A percentile compares a stretch with the other conserved stretches of the same genome.
Conservation (phyloP, 2,329 filamentous ascomycete species). For the Fusarium virguliforme region DNA sequence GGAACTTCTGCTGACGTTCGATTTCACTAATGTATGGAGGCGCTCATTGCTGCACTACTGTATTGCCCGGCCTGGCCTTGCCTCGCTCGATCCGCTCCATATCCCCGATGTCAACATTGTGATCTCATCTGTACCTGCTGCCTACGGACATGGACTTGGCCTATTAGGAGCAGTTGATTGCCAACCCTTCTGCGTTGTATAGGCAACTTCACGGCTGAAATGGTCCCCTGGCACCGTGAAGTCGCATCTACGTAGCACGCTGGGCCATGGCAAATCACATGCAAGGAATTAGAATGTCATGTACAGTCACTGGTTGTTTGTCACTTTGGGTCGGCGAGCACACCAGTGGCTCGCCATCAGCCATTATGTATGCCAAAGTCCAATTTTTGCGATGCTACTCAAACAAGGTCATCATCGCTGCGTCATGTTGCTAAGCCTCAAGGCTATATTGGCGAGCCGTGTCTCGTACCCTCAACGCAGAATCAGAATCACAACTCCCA, state of each 20-base stretch:
- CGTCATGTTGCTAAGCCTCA: slow-evolving; percentile 2
- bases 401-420: neutral
- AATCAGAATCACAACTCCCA: neutral
- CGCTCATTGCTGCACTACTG: too few relatives aligned
- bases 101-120: neutral
- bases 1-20: too few relatives aligned
- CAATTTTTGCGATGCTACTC: neutral
- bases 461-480: too few relatives aligned
- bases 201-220: neutral
- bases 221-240: neutral
- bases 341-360: neutral
- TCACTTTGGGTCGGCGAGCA: neutral
- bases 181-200: neutral
- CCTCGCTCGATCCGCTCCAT: neutral
- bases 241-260: neutral
- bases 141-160: neutral
- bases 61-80: too few relatives aligned
- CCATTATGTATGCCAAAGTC: neutral
- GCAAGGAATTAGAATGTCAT: neutral
- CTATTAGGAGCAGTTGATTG: neutral
- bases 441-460: neutral
- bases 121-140: neutral
- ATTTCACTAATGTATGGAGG: too few relatives aligned
- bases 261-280: slow-evolving; percentile 7
- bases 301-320: neutral